phyloP scores from a whole-genome alignment of 768 basidiomycete genomes.

The Tephrocybe sp. region DNA sequence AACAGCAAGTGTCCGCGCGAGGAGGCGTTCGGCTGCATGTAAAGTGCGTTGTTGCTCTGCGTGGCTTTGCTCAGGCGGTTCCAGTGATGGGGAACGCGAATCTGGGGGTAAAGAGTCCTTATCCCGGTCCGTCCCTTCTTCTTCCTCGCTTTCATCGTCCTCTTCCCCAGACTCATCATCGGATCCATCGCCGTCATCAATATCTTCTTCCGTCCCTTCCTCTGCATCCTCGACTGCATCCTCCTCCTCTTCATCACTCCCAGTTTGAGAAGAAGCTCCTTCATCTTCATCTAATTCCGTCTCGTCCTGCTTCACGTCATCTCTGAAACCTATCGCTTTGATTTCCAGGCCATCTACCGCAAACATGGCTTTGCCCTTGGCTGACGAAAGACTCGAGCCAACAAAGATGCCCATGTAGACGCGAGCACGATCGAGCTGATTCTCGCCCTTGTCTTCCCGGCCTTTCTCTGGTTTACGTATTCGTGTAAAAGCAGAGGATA shows the following conservation, averaged over 20 bases:
- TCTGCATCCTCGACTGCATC: constrained; percentile 15
- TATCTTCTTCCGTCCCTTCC: constrained; percentile 16
- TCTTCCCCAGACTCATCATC: constrained; percentile 14
- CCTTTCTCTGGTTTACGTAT: constrained; percentile 1
- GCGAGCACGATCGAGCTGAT: constrained; percentile 19
- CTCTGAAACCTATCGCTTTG: constrained; percentile 38
- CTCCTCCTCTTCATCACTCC: constrained; percentile 17
- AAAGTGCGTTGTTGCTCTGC: constrained; percentile 28
- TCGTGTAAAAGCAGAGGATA: constrained; percentile 65
- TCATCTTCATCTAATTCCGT: constrained; percentile 20
- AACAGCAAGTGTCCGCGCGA: constrained; percentile 31
- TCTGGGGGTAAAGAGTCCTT: constrained; percentile 4
- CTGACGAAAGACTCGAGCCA: constrained; percentile 62
- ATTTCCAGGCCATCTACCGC: constrained; percentile 65
- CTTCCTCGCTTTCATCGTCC: constrained; percentile 5
- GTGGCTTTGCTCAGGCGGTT: constrained; percentile 8
- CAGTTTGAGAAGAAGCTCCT: constrained; percentile 1
- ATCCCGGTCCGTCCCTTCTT: background rate
- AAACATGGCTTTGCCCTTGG: constrained; percentile 61
- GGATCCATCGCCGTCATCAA: constrained; percentile 9
- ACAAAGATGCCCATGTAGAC: constrained; percentile 64
- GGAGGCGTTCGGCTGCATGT: constrained; percentile 30
- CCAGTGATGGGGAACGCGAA: constrained; percentile 9
- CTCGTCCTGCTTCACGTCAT: constrained; percentile 25
- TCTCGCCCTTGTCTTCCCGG: background rate